A percentile compares a stretch with the other conserved stretches of the same genome.
phyloP scores from a whole-genome alignment of 2,329 filamentous ascomycete genomes.

The Epicoccum nigrum region DNA sequence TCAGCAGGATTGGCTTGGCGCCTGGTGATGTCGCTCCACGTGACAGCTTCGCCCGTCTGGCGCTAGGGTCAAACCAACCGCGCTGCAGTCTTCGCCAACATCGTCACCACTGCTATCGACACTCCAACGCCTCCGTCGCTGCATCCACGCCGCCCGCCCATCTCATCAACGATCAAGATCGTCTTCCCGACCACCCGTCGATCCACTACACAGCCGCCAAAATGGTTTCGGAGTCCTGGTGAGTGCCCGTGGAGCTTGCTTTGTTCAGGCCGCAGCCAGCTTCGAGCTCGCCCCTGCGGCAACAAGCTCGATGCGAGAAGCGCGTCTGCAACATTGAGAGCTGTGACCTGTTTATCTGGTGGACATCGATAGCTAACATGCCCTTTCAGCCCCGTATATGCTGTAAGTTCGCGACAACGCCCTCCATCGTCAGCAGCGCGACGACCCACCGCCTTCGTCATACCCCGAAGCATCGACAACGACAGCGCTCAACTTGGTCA shows the following conservation, averaged over 20 bases:
- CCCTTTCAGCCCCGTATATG: conserved; percentile 84
- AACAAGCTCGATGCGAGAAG: conserved; percentile 43
- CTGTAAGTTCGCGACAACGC: conserved; percentile 72
- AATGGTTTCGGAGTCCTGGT: conserved; percentile 85
- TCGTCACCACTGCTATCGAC: conserved; percentile 45
- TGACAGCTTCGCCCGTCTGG: conserved; percentile 26
- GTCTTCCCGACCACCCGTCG: conserved; percentile 27
- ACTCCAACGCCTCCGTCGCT: conserved; percentile 35
- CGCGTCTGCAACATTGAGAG: conserved; percentile 21
- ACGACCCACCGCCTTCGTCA: conserved; percentile 18
- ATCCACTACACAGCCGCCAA: conserved; percentile 50
- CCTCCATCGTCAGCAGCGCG: conserved; percentile 28
- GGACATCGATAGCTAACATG: conserved; percentile 38
- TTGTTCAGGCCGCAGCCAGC: conserved; percentile 38
- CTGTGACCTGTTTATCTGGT: conserved; percentile 1
- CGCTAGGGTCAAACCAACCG: conserved; percentile 20
- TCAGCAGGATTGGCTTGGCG: too few relatives aligned
- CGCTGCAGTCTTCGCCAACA: conserved; percentile 35
- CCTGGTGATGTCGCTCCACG: too few relatives aligned
- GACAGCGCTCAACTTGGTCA: neutral
- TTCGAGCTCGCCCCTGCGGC: conserved; percentile 43
- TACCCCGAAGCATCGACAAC: conserved; percentile 16
- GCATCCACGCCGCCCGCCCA: conserved; percentile 36
- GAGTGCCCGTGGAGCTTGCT: conserved; percentile 55
- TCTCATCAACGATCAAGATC: conserved; percentile 37